Base-by-base conservation (phyloP, 306 rosid genomes). In the Castanea mollissima region DNA sequence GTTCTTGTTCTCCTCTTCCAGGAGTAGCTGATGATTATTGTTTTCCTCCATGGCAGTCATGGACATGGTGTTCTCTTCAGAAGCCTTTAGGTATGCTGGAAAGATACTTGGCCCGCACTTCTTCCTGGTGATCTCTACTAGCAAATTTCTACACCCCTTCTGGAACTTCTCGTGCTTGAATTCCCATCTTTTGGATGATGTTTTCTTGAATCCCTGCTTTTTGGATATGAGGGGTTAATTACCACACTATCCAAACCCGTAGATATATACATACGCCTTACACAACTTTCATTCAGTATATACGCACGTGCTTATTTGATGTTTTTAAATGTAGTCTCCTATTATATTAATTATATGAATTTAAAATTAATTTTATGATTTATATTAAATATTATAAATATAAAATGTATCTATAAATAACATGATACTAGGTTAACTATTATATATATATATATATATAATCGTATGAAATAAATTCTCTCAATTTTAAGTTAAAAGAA, bases 101-200 rank as follows among this genome's bases (percentile, higher is more conserved):
- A 93, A 93, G 6, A 90, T 86, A 21, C 98, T 92, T 9, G 98
- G 90, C 80, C 89, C 98, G 20, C 98, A 86, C 83, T 86, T 93
- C 83, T 93, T 93, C 58, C 98, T 80, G 0, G 81, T 87, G 78
- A 93, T 93, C 84, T 87, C 92, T 23, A 27, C 80, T 13, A 93
- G 78, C 90, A 82, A 71, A 0, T 88, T 75, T 87, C 64, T 86
- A 57, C 88, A 69, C 1, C 97, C 96, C 55, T 84, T 91, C 71
- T 83, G 87, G 70, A 93, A 93, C 83, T 90, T 92, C 81, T 93
- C 94, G 55, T 93, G 98, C 90, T 90, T 87, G 87, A 93, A 93
- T 73, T 93, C 96, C 98, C 98, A 93, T 80, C 84, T 82, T 75
- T 90, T 90, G 0, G 95, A 81, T 64, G 98, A 91, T 63, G 78